Base-by-base conservation (phyloP, 192 early-diverging fungal genomes). In the Mortierella hygrophila region DNA sequence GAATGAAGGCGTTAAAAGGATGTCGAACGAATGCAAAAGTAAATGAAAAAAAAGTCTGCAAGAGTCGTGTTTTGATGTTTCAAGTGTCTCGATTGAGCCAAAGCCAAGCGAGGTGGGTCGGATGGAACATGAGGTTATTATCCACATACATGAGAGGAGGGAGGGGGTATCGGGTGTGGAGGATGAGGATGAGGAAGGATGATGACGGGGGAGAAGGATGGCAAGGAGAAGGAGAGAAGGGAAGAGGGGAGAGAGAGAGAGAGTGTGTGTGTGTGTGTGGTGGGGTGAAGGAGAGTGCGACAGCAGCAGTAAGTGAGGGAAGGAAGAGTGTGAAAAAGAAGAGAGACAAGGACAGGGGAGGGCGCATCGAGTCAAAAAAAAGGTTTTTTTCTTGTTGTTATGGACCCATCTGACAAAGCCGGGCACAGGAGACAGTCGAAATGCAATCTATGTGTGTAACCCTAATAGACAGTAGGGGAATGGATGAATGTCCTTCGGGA, bases 301-400 rank as follows among this genome's bases (percentile, higher is more conserved):
- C 13, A 41, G 21, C 23, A 38, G 15, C 21, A 71, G 41, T 40
- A 42, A 9, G 46, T 35, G 35, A 35, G 35, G 35, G 35, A 35
- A 40, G 47, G 3, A 18, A 49, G 47, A 38, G 69, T 38, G 70
- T 11, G 9, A 41, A 38, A 72, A 38, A 44, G 20, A 44, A 42
- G 41, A 20, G 70, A 11, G 44, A 47, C 26, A 73, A 29, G 32
- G 32, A 13, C 1, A 74, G 29, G 70, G 40, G 40, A 71, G 70
- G 41, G 70, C 70, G 57, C 69, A 70, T 70, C 16, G 20, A 70
- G 11, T 38, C 11, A 63, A 65, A 32, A 65, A 65, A 65, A 65
- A 13, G 11, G 10, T n/a, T 60, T 60, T 60, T 32, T 15, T 65
- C n/a, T 26, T 60, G 23, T 60, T 60, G 6, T n/a, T 26, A 11